Evolutionary conservation across 2,329 filamentous ascomycete species (phyloP).

Genomic region (Hypoxylon sp.): DNA sequence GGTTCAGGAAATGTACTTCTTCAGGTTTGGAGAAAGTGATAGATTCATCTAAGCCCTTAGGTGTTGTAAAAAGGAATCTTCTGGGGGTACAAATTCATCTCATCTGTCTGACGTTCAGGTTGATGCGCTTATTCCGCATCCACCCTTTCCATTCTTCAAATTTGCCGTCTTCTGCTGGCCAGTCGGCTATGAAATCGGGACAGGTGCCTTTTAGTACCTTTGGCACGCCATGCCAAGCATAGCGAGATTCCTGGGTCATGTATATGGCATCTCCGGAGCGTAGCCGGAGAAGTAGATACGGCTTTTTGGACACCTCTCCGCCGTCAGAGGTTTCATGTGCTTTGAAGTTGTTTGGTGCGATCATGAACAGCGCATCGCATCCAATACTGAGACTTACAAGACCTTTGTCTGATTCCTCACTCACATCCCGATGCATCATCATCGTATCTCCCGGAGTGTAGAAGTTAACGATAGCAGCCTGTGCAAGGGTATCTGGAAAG

Average conservation of each 20-base stretch:
- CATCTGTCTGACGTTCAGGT: slow-evolving; percentile 95
- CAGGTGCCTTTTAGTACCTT: slow-evolving; percentile 86
- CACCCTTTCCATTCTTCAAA: slow-evolving; percentile 84
- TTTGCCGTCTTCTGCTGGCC: slow-evolving; percentile 74
- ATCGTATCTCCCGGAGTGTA: slow-evolving; percentile 93
- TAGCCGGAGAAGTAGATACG: slow-evolving; percentile 74
- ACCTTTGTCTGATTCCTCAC: slow-evolving; percentile 83
- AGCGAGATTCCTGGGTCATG: slow-evolving; percentile 85
- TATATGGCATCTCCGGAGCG: slow-evolving; percentile 90
- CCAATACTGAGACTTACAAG: slow-evolving; percentile 90
- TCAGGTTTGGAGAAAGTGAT: not conserved
- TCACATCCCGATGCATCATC: slow-evolving; percentile 94
- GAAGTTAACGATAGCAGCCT: slow-evolving; percentile 94
- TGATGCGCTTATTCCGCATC: slow-evolving; percentile 90
- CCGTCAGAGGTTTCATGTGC: slow-evolving; percentile 43
- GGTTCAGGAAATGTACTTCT: not conserved
- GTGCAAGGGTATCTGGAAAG: slow-evolving; percentile 82
- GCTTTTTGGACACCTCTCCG: slow-evolving; percentile 56
- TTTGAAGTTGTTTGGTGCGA: slow-evolving; percentile 71
- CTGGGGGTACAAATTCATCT: slow-evolving; percentile 55
- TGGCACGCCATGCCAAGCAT: slow-evolving; percentile 96
- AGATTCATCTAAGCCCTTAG: not conserved
- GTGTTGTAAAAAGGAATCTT: not conserved
- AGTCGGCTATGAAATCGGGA: slow-evolving; percentile 79
- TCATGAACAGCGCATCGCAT: slow-evolving; percentile 90